phyloP scores from a whole-genome alignment of 768 basidiomycete species.

The Astraeus odoratus region DNA sequence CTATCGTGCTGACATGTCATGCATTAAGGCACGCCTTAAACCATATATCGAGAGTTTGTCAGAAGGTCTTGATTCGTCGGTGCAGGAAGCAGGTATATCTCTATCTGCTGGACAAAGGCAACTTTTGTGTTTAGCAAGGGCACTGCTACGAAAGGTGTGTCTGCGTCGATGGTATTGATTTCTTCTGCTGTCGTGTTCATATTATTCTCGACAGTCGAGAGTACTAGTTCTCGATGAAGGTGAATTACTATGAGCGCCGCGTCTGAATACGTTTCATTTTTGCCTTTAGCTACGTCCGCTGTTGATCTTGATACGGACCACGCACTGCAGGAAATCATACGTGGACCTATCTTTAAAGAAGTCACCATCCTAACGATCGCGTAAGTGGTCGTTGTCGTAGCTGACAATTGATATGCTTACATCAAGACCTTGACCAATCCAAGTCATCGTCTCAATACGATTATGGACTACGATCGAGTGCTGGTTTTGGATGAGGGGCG shows the following conservation, averaged over 20 bases:
- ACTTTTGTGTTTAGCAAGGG: conserved; percentile 83
- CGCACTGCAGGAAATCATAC: conserved; percentile 83
- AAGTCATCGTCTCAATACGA: conserved; percentile 81
- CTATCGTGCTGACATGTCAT: neutral
- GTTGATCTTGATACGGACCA: conserved; percentile 88
- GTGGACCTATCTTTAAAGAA: conserved; percentile 66
- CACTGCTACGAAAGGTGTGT: conserved; percentile 65
- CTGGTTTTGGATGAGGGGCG: conserved; percentile 78
- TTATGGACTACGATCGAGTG: conserved; percentile 73
- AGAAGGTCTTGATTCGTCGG: conserved; percentile 63
- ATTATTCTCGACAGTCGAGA: conserved; percentile 52
- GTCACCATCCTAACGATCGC: conserved; percentile 87
- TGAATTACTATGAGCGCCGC: conserved; percentile 14
- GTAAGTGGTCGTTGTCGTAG: conserved; percentile 35
- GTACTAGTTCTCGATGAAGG: conserved; percentile 94
- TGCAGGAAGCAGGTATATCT: conserved; percentile 75
- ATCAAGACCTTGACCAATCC: neutral
- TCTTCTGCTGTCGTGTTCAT: neutral
- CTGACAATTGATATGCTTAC: neutral
- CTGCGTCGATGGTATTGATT: neutral
- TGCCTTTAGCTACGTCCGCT: conserved; percentile 65
- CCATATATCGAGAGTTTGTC: conserved; percentile 59
- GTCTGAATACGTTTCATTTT: neutral
- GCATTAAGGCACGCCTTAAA: conserved; percentile 55
- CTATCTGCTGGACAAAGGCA: conserved; percentile 84